Evolutionary conservation across 164 flowering plant genomes (phyloP), one percentile per base, ranked within the genome.

Genomic region (Aristolochia contorta): DNA sequence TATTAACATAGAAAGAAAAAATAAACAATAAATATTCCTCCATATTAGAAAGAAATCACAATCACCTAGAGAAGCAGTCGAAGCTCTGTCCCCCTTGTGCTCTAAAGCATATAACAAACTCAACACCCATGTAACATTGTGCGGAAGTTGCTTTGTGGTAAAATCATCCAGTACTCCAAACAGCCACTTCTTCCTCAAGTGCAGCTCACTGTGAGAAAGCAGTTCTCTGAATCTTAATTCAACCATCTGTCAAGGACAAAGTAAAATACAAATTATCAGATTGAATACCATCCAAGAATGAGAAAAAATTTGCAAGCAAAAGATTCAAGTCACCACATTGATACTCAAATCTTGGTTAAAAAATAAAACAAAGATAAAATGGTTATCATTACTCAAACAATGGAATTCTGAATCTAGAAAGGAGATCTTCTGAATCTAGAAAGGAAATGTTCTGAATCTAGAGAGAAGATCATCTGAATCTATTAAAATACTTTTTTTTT

Each of bases 61-160:
- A 27, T 58, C 65, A 86, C 99, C 99, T 79, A 90, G 96, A 57
- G 96, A 87, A 37, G 92, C 74, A 57, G 82, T 70, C 58, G 75
- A 66, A 25, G 97, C 82, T 49, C 89, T 79, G 58, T 91, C 96
- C 47, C 93, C 97, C 69, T 75, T 75, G 80, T 94, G 96, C 47
- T 94, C 99, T 77, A 91, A 47, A 14, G 97, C 97, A 80, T 94
- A 94, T 56, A 94, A 71, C 76, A 94, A 79, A 77, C 99, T 94
- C 77, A 94, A 70, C 0, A 95, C 97, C 99, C 99, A 94, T 59
- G 99, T 94, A 57, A 94, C 99, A 80, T 94, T 94, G 70, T 91
- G 86, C 0, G 99, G 99, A 49, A 94, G 88, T 72, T 94, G 99
- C 79, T 88, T 94, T 7, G 99, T 94, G 66, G 83, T 77, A 66